A percentile compares a stretch with the other conserved stretches of the same genome.
Conservation (phyloP, 768 basidiomycete genomes). For the Mycena pura region DNA sequence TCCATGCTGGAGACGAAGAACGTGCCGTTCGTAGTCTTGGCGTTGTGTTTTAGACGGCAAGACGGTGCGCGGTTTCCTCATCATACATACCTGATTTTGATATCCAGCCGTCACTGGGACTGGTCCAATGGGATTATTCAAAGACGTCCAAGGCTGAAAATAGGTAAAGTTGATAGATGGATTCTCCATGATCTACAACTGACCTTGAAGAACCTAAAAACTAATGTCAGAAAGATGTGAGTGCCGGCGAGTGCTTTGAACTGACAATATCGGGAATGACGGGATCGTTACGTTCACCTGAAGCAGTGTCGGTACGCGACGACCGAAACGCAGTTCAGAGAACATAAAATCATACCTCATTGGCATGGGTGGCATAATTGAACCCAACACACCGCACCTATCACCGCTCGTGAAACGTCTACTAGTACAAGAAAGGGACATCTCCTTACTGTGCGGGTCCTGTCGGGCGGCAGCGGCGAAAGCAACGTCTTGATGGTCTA, state of each 20-base stretch:
- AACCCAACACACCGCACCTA: constrained; percentile 35
- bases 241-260: no score
- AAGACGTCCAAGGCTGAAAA: constrained; percentile 39
- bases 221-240: background rate
- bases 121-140: constrained; percentile 35
- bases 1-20: no score
- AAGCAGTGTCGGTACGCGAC: background rate
- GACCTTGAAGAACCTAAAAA: constrained; percentile 19
- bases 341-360: constrained; percentile 31
- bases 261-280: constrained; percentile 15
- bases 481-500: constrained; percentile 43
- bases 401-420: background rate
- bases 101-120: constrained; percentile 34
- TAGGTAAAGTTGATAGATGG: no score
- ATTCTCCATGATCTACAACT: no score
- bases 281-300: constrained; percentile 31
- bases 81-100: constrained; percentile 31
- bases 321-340: no score
- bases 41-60: no score
- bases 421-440: background rate
- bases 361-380: constrained; percentile 36
- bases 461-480: constrained; percentile 41
- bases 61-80: no score
- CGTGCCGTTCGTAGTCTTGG: no score
- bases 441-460: constrained; percentile 39